Base-by-base conservation (phyloP, 1,284 basidiomycete species). In the Grifola frondosa region DNA sequence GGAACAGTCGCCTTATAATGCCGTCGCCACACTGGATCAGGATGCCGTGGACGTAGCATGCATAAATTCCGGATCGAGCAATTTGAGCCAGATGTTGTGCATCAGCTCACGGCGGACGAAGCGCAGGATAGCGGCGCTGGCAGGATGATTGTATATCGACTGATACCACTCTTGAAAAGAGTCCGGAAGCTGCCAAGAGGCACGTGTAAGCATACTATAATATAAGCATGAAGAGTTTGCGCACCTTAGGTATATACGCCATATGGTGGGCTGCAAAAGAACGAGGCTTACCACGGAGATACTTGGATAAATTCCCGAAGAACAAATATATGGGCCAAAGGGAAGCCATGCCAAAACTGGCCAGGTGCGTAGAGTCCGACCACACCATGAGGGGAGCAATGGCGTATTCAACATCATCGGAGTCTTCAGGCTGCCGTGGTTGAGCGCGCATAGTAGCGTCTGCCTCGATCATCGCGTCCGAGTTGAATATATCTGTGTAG, bases 361-460 rank as follows among this genome's bases (percentile, higher is more conserved):
- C 36, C 3, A 58, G 46, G 12, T 40, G 50, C 6, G 52, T 58
- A 2, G 48, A 0, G 39, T 72, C 68, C 0, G 69, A 72, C 55
- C 57, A 68, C 37, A 66, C 48, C 60, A 70, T 63, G 1, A 69
- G 26, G 0, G 45, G 61, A 0, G 48, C 54, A 5, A 69, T 48
- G 3, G 59, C 58, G 1, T 50, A 38, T 28, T 61, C 54, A 0
- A 62, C 33, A 6, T 45, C 34, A 13, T n/a, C 12, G 6, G 13
- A 16, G 28, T 50, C 45, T 3, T 24, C 44, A 2, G 44, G 38
- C n/a, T 49, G 31, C 7, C 45, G 1, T 23, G 50, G 31, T 50
- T 17, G 35, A 0, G 35, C 32, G 6, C 26, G 52, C 2, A 66
- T 19, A 0, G 56, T 48, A 6, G 22, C 41, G n/a, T 52, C 24